phyloP scores from a whole-genome alignment of 768 basidiomycete genomes.

The Galerina sulciceps region DNA sequence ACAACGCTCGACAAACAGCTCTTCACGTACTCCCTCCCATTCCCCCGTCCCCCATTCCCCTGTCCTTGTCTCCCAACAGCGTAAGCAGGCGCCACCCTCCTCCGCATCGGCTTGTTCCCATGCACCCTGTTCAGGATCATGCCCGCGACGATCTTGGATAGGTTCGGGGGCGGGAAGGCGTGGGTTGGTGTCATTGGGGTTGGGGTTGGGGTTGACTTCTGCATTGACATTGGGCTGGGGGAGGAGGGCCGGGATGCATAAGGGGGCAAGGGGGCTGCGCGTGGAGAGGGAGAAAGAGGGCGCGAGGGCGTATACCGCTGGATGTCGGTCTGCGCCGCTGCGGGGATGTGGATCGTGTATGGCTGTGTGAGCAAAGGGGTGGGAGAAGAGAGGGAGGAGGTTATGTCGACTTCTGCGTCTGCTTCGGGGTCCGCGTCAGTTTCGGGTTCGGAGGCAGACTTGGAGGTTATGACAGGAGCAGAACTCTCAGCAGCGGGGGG shows the following conservation, averaged over 20 bases:
- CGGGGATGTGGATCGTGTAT: slow-evolving; percentile 32
- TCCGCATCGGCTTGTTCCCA: slow-evolving; percentile 53
- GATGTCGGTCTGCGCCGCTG: slow-evolving; percentile 27
- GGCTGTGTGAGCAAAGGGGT: slow-evolving; percentile 6
- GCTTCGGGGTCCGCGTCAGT: neutral
- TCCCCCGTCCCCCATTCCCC: slow-evolving; percentile 17
- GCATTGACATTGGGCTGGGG: neutral
- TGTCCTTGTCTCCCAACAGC: slow-evolving; percentile 12
- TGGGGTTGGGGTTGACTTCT: neutral
- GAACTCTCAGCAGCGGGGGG: neutral
- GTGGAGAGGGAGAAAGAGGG: slow-evolving; percentile 5
- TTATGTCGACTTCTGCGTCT: neutral
- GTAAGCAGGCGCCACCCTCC: slow-evolving; percentile 28
- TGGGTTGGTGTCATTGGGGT: neutral
- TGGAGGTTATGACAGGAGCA: neutral
- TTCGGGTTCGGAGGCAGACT: neutral
- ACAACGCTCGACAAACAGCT: slow-evolving; percentile 57
- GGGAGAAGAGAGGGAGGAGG: neutral
- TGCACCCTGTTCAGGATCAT: slow-evolving; percentile 59
- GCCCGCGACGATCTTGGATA: slow-evolving; percentile 56
- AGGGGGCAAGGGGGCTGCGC: slow-evolving; percentile 11
- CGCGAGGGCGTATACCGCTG: slow-evolving; percentile 14
- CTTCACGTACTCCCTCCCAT: slow-evolving; percentile 46
- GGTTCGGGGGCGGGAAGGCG: slow-evolving; percentile 13
- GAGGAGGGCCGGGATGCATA: slow-evolving; percentile 3